phyloP scores from a whole-genome alignment of 1,284 basidiomycete genomes.

The Phenoliferia sp. region DNA sequence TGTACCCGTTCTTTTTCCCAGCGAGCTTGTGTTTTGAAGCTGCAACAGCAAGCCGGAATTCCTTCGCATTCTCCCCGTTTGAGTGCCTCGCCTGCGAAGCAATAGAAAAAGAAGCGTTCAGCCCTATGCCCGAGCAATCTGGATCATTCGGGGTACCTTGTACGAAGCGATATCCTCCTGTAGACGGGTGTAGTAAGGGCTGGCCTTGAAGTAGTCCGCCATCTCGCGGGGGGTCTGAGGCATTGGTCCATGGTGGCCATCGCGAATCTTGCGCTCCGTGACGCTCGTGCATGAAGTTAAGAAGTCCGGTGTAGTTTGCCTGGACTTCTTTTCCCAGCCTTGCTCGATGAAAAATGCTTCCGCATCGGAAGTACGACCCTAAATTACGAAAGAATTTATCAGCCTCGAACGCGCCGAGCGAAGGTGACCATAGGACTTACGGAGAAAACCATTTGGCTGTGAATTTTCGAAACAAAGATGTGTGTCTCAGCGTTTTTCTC shows the following conservation, averaged over 20 bases:
- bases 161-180: slow-evolving; percentile 34
- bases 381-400: not conserved
- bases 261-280: slow-evolving; percentile 59
- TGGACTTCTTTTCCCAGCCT: slow-evolving; percentile 57
- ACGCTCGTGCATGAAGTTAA: slow-evolving; percentile 62
- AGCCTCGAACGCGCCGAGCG: not conserved
- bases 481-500: too few relatives aligned
- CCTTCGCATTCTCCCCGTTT: slow-evolving; percentile 1
- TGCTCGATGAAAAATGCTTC: slow-evolving; percentile 69
- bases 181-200: slow-evolving; percentile 30
- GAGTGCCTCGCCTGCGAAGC: not conserved
- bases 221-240: slow-evolving; percentile 35
- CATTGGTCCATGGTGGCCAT: slow-evolving; percentile 10
- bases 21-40: slow-evolving; percentile 27
- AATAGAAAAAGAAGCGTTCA: not conserved
- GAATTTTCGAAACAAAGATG: too few relatives aligned
- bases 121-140: not conserved
- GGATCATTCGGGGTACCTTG: slow-evolving; percentile 17
- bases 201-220: slow-evolving; percentile 34
- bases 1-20: slow-evolving; percentile 23
- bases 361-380: slow-evolving; percentile 63
- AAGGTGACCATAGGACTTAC: not conserved
- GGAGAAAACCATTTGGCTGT: slow-evolving; percentile 73
- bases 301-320: slow-evolving; percentile 74
- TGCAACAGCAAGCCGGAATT: slow-evolving; percentile 17